phyloP scores from a whole-genome alignment of 768 basidiomycete species.

The Lactarius pseudohatsudake region DNA sequence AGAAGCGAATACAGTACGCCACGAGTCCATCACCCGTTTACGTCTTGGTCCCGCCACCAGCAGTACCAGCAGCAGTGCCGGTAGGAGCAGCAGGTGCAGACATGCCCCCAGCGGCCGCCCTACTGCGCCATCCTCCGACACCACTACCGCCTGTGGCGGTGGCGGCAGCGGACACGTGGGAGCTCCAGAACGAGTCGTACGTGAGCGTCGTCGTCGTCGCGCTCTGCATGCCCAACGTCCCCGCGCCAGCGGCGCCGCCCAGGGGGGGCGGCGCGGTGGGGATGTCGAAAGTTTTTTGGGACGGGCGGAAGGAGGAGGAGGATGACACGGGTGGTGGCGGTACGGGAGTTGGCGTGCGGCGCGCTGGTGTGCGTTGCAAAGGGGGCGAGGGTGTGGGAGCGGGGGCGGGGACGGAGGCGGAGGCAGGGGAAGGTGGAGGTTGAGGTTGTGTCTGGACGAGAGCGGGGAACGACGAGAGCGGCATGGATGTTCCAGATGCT shows the following conservation, averaged over 20 bases:
- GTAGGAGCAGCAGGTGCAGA: not conserved
- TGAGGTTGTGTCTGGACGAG: slow-evolving; percentile 9
- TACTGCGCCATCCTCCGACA: slow-evolving; percentile 1
- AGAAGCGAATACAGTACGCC: not conserved
- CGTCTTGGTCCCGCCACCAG: slow-evolving; percentile 1
- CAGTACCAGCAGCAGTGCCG: not conserved
- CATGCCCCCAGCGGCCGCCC: not conserved
- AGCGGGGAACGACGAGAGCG: slow-evolving; percentile 15
- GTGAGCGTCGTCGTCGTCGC: slow-evolving; percentile 24
- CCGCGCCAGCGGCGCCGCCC: not conserved
- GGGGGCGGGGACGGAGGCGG: not conserved
- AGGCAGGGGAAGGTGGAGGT: not conserved
- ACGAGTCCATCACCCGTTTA: not conserved
- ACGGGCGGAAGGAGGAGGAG: not conserved
- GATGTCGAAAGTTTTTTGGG: slow-evolving; percentile 27
- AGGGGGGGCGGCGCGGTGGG: slow-evolving; percentile 22
- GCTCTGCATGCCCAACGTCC: not conserved
- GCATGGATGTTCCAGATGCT: not conserved
- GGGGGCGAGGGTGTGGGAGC: not conserved
- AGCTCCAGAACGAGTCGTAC: slow-evolving; percentile 31
- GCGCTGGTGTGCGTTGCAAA: not conserved
- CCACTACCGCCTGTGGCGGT: too few species aligned
- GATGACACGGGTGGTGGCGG: not conserved
- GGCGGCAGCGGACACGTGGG: slow-evolving; percentile 18
- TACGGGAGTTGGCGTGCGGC: not conserved